phyloP scores from a whole-genome alignment of 768 basidiomycete genomes.

The Trametes cinnabarina region DNA sequence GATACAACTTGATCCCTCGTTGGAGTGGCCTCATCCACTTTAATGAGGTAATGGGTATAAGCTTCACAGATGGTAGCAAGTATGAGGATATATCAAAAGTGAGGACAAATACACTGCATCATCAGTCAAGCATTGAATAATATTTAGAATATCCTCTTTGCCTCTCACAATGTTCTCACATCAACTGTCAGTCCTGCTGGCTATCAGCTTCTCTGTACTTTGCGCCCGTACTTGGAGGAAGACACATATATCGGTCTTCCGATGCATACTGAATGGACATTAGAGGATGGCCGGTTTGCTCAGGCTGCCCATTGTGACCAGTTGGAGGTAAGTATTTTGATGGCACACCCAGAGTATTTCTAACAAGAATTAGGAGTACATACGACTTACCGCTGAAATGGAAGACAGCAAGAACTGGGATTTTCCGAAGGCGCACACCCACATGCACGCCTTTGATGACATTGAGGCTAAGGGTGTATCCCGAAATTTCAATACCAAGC shows the following conservation, averaged over 20 bases:
- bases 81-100: not conserved
- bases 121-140: not conserved
- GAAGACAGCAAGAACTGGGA: constrained; percentile 12
- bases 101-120: no score
- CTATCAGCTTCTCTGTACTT: not conserved
- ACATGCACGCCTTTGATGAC: constrained; percentile 5
- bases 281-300: not conserved
- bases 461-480: constrained; percentile 14
- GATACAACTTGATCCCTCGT: not conserved
- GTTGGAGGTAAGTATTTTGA: not conserved
- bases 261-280: not conserved
- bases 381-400: not conserved
- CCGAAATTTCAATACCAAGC: constrained; percentile 14
- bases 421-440: constrained; percentile 10
- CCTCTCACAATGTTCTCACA: constrained; percentile 1
- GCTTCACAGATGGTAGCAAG: constrained; percentile 3
- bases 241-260: not conserved
- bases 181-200: not conserved
- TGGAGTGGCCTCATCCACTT: constrained; percentile 2
- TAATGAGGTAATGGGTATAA: not conserved
- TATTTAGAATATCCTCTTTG: not conserved
- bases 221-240: not conserved
- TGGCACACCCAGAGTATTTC: not conserved
- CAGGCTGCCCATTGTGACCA: not conserved
- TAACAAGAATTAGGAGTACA: not conserved